Percentiles rank a stretch among this genome's conserved stretches.
phyloP scores from a whole-genome alignment of 1,284 basidiomycete species.

The Cutaneotrichosporon sp. region DNA sequence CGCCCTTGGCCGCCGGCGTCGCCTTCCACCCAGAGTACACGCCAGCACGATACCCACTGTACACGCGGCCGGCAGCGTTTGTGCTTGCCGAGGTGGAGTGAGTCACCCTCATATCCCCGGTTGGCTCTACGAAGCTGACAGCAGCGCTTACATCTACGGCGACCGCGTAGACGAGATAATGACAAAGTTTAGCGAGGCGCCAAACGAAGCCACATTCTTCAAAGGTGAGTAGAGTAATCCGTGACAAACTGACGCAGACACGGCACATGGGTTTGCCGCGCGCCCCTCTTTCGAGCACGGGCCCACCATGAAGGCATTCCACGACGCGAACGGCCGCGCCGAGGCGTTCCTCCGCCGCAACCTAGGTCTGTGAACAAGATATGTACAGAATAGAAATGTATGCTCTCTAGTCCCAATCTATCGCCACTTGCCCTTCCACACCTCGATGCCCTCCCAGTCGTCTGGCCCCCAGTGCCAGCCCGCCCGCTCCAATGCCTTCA shows the following conservation, averaged over 20 bases:
- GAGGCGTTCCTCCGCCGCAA: conserved; percentile 54
- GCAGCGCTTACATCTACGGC: conserved; percentile 49
- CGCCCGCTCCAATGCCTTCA: conserved; percentile 62
- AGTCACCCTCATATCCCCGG: background rate
- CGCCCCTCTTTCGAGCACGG: conserved; percentile 58
- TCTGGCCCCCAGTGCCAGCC: conserved; percentile 50
- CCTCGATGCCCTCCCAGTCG: conserved; percentile 51
- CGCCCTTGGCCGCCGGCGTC: conserved; percentile 57
- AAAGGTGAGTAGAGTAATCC: background rate
- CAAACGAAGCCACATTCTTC: conserved; percentile 8
- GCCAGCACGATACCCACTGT: conserved; percentile 54
- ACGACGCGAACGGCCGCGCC: conserved; percentile 57
- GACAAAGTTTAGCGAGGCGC: conserved; percentile 48
- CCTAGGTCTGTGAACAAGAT: conserved; percentile 13
- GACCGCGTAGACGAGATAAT: conserved; percentile 55
- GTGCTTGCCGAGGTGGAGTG: conserved; percentile 62
- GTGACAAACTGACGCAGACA: conserved; percentile 29
- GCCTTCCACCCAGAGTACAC: conserved; percentile 61
- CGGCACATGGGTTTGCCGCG: conserved; percentile 61
- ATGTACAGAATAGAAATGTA: background rate
- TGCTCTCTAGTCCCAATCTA: background rate
- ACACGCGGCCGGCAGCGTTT: conserved; percentile 61
- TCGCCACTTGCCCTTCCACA: conserved; percentile 41
- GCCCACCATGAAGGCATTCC: conserved; percentile 58
- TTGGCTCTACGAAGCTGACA: background rate